Base-by-base conservation (phyloP, 257 asterid genomes). In the Primulina huaijiensis region DNA sequence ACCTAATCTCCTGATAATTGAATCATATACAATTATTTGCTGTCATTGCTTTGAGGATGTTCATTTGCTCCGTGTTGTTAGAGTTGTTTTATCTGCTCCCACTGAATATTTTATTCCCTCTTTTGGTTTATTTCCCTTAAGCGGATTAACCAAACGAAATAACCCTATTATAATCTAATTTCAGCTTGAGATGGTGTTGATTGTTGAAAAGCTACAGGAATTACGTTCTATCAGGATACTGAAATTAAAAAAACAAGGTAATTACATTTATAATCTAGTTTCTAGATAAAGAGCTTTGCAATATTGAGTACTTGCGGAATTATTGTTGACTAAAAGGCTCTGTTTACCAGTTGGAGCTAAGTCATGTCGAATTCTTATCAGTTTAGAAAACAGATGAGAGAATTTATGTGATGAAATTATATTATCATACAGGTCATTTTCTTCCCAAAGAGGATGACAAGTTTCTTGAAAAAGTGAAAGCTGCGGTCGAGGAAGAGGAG, bases 401-500 rank as follows among this genome's bases (percentile, higher is more conserved):
- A 53, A 40, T 61, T 71, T 38, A 46, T 40, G 30, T 65, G 56
- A 79, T 65, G 27, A 64, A 63, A 50, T 61, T 34, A 58, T 69
- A 17, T 73, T 65, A 62, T 23, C 23, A 60, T 72, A 57, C 84
- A 93, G 98, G 99, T 62, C 95, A 85, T 82, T 93, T 90, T 74
- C 82, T 93, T 61, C 99, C 99, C 0, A 96, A 93, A 77, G 99
- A 93, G 88, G 99, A 90, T 59, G 95, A 93, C 80, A 89, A 87
- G 85, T 93, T 90, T 86, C 92, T 93, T 33, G 99, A 93, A 76
- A 82, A 85, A 78, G 96, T 93, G 77, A 86, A 85, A 87, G 97
- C 92, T 76, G 96, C 97, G 59, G 96, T 90, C 58, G 97, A 93
- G 89, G 97, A 90, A 78, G 99, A 93, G 81, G 99, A 93, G 74